A percentile compares a stretch with the other conserved stretches of the same genome.
These are phyloP conservation scores for Hymenoscyphus albidus DNA, from an alignment of 2,329 filamentous ascomycete genomes.

Conservation along the genomic window DNA sequence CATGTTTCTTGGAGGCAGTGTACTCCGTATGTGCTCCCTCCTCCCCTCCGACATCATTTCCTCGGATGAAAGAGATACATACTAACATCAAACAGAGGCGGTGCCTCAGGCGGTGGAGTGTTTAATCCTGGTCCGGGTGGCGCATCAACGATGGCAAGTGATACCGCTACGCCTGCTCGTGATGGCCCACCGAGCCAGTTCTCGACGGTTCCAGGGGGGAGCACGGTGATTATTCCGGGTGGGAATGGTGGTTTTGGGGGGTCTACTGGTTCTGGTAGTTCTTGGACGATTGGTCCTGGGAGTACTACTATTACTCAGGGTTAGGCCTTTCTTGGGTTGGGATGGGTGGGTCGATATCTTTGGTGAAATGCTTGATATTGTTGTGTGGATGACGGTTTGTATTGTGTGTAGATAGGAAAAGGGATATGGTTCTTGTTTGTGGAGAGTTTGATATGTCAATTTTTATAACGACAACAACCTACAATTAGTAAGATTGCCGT, in stretches of 20 bases:
- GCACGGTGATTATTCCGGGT: slow-evolving; percentile 4
- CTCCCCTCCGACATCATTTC: neutral
- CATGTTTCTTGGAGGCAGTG: slow-evolving; percentile 21
- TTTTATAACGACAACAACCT: too few species aligned
- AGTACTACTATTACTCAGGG: slow-evolving; percentile 8
- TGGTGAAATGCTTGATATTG: neutral
- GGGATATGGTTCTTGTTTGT: too few species aligned
- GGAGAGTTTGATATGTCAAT: too few species aligned
- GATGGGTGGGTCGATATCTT: neutral
- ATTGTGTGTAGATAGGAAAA: too few species aligned
- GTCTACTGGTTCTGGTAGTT: neutral
- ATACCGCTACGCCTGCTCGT: neutral
- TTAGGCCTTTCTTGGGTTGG: neutral
- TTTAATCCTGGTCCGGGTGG: slow-evolving; percentile 9
- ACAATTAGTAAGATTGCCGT: too few species aligned
- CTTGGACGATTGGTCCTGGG: slow-evolving; percentile 8
- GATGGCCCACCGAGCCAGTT: neutral
- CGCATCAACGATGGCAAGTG: neutral
- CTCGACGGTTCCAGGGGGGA: slow-evolving; percentile 10
- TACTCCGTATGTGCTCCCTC: slow-evolving; percentile 8
- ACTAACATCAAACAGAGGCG: slow-evolving; percentile 4
- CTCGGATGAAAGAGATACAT: too few species aligned
- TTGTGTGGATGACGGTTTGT: too few species aligned
- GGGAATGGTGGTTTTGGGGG: neutral
- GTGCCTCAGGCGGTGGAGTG: slow-evolving; percentile 8